Conservation (phyloP, 1,139 yeast species). For the Suhomyces panamericanus region DNA sequence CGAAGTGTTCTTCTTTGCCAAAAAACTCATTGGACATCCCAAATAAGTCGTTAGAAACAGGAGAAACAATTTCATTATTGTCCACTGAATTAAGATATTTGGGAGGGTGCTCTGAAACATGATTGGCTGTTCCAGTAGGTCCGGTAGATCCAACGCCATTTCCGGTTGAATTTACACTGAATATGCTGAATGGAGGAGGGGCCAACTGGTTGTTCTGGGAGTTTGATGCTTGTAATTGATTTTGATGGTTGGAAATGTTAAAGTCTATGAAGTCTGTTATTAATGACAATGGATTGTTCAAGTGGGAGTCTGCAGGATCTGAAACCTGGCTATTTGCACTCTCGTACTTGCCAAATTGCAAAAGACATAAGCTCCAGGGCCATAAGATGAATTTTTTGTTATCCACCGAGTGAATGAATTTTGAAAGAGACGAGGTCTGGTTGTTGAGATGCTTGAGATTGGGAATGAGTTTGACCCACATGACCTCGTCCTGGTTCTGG, state of each 20-base stretch:
- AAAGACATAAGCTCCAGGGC: constrained; percentile 67
- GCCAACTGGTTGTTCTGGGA: constrained; percentile 11
- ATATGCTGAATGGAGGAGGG: constrained; percentile 23
- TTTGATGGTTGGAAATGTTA: constrained; percentile 26
- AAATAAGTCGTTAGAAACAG: constrained; percentile 26
- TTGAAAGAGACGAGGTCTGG: constrained; percentile 62
- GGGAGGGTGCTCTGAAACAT: constrained; percentile 11
- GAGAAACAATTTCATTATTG: constrained; percentile 18
- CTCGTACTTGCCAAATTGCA: constrained; percentile 46
- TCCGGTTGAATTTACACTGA: constrained; percentile 27
- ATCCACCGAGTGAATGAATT: constrained; percentile 51
- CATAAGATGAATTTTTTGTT: constrained; percentile 63
- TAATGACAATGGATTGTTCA: constrained; percentile 33
- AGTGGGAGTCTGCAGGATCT: neutral
- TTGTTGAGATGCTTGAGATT: constrained; percentile 67
- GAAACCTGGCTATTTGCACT: neutral
- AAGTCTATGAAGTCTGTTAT: constrained; percentile 42
- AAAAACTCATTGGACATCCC: constrained; percentile 24
- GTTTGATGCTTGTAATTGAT: constrained; percentile 8
- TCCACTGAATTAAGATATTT: constrained; percentile 16
- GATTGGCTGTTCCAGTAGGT: constrained; percentile 13
- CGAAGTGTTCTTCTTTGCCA: constrained; percentile 33
- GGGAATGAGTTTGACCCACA: constrained; percentile 70
- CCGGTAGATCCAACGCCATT: constrained; percentile 27
- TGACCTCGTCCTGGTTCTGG: constrained; percentile 18